Evolutionary conservation across 78 protist species (phyloP), one percentile per base, ranked within the genome.

Genomic region (Carpediemonas membranifera): DNA sequence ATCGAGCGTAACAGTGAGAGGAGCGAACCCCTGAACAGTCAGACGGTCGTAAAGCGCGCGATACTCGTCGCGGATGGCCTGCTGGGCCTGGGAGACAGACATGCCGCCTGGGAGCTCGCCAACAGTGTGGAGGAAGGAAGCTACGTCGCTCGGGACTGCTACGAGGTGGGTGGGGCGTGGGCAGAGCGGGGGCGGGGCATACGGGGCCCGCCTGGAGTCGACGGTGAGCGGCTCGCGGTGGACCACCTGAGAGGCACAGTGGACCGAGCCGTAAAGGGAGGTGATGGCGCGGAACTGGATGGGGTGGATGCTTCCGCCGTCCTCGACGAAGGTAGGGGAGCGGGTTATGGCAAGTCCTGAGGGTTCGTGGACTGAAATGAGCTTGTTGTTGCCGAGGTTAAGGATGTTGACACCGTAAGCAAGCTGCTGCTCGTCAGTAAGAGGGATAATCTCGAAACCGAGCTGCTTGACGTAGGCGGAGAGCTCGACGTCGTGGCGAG

Each of bases 191-290:
- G n/a, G n/a, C n/a, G n/a, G n/a, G n/a, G 37, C 34, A 3, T 60
- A 18, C 44, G 50, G 73, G 30, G 33, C 28, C 16, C 63, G 1
- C n/a, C 51, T 66, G n/a, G n/a, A n/a, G n/a, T n/a, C n/a, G n/a
- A n/a, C n/a, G n/a, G n/a, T n/a, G n/a, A n/a, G n/a, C n/a, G n/a
- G n/a, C n/a, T n/a, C n/a, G n/a, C n/a, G n/a, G n/a, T n/a, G n/a
- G 25, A 83, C 68, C 0, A 82, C 90, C 51, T 86, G 90, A 5
- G 85, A 59, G 34, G 87, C 77, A 65, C 94, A 89, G 59, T 89
- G 94, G n/a, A 80, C 81, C 0, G 82, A 59, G 19, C 94, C 94
- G 69, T 84, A 86, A 86, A 86, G 81, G 43, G 85, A 44, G n/a
- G 85, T 73, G 31, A 89, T 82, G 3, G 70, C 81, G 27, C 80